Conservation (phyloP, 257 asterid genomes). For the Primulina huaijiensis region DNA sequence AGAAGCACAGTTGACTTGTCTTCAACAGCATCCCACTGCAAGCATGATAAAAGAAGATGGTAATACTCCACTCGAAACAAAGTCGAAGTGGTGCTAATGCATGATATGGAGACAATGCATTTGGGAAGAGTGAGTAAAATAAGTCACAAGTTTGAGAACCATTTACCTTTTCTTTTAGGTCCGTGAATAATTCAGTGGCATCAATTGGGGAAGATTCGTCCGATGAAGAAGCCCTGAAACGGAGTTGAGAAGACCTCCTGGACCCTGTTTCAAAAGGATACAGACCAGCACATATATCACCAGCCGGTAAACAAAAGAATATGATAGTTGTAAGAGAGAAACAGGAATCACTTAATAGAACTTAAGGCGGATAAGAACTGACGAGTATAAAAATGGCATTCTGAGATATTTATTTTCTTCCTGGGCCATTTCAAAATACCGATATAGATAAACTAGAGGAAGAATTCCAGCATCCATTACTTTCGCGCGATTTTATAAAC, state of each 20-base stretch:
- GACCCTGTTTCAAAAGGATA: constrained; percentile 44
- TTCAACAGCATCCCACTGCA: constrained; percentile 93
- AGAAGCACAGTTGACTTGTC: constrained; percentile 72
- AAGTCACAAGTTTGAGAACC: constrained; percentile 4
- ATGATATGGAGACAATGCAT: too few species aligned
- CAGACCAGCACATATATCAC: constrained; percentile 19
- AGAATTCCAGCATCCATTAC: background rate
- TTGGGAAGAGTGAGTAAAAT: background rate
- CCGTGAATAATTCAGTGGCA: constrained; percentile 58
- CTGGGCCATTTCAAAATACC: too few species aligned
- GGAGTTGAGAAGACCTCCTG: constrained; percentile 47
- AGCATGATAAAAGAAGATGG: background rate
- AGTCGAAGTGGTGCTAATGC: background rate
- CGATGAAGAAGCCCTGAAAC: constrained; percentile 72
- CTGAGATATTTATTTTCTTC: background rate
- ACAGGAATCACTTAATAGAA: too few species aligned
- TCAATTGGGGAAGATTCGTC: constrained; percentile 65
- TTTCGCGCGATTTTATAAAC: background rate
- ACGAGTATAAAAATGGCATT: background rate
- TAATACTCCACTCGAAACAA: background rate
- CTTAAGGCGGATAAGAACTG: too few species aligned
- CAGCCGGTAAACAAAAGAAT: background rate
- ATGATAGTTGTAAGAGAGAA: background rate
- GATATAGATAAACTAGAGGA: too few species aligned
- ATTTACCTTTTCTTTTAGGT: constrained; percentile 78